phyloP scores from a whole-genome alignment of 257 asterid genomes.

The Capsicum rhomboideum region DNA sequence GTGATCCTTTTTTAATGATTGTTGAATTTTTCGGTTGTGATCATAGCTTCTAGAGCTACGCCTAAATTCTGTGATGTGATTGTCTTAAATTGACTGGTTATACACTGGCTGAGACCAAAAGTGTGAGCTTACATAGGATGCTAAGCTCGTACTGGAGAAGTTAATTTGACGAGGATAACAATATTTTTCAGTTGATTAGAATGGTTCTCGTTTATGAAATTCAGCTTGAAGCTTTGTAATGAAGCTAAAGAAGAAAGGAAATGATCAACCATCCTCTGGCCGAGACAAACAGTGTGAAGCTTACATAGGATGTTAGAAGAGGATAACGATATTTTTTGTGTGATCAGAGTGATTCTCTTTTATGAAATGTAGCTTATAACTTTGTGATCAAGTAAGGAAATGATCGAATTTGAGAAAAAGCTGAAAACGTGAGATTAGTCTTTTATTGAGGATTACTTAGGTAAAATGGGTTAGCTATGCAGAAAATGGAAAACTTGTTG shows the following conservation, averaged over 20 bases:
- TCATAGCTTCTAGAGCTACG: neutral
- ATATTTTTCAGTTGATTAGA: neutral
- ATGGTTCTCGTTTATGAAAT: neutral
- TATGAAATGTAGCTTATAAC: neutral
- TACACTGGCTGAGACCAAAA: neutral
- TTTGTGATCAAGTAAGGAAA: neutral
- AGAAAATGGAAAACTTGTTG: neutral
- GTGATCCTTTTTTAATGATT: constrained; percentile 15
- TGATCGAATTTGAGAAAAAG: neutral
- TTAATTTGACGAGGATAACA: neutral
- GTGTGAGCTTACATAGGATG: neutral
- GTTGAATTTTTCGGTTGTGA: neutral
- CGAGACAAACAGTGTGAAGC: too few species aligned
- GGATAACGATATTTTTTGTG: neutral
- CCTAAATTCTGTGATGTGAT: too few species aligned
- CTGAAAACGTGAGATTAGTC: neutral
- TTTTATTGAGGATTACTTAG: neutral
- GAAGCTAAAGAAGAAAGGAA: neutral
- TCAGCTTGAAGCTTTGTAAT: neutral
- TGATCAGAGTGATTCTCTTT: neutral
- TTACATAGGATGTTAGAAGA: neutral
- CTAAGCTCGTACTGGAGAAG: neutral
- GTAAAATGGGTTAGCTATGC: neutral
- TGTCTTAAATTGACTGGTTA: neutral
- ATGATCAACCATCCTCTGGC: neutral